Evolutionary conservation across 2,329 filamentous ascomycete genomes (phyloP), one percentile per base, ranked within the genome.

Genomic region (Botrytis hyacinthi): DNA sequence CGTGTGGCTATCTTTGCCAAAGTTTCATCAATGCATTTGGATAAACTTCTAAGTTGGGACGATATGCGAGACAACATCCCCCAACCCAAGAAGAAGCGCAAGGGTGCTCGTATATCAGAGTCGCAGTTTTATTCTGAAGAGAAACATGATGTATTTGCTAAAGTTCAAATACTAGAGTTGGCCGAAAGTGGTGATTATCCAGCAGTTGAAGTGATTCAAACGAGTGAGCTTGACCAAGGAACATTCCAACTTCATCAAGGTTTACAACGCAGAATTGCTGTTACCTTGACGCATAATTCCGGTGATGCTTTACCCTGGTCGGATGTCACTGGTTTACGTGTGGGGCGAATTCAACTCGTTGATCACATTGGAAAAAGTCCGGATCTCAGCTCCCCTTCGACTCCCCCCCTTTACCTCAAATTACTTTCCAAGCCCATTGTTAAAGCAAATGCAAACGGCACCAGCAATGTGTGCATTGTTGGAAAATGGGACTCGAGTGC

Each of bases 11-110:
- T 99, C 75, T 98, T 97, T 81, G 95, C 96, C 29, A 92, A 92
- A 80, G 93, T 97, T 51, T 96, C 94, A 1, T 85, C 91, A 0
- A 98, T 98, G 91, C 96, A 99, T 83, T 87, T 99, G 35, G 96
- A 99, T 82, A 98, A 97, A 84, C 87, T 99, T 69, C 88, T 98
- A 20, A 99, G 96, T 83, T 99, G 96, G 96, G 96, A 99, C 81
- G 96, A 98, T 79, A 98, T 99, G 91, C 91, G 95, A 74, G 95
- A 99, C 82, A 88, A 89, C 29, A 86, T 90, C 68, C 87, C 87
- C 4, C 87, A 88, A 75, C 87, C 88, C 29, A 87, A 87, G 72
- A 85, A 85, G 60, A 86, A 85, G 73, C 81, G 84, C 8, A 88
- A 84, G 62, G 81, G 87, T 75, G 87, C 85, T 60, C 88, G 96